These are phyloP conservation scores for Endocarpon pusillum DNA, from an alignment of 495 filamentous ascomycete genomes.

Conservation along the genomic window DNA sequence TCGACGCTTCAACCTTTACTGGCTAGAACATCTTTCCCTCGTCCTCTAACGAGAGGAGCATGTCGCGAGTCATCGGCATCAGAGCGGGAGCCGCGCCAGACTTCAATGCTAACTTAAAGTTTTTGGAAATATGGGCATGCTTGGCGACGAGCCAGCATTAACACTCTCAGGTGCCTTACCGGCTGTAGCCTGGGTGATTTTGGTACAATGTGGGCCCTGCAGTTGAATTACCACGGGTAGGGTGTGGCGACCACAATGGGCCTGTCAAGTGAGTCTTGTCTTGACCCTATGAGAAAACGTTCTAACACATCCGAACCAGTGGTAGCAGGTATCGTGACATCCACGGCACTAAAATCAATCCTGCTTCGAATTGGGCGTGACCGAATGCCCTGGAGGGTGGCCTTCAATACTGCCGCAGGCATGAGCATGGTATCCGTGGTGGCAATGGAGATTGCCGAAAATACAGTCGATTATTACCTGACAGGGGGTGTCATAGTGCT, in stretches of 20 bases:
- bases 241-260: slow-evolving; percentile 25
- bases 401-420: slow-evolving; percentile 25
- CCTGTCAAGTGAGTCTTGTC: slow-evolving; percentile 15
- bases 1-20: too few species aligned
- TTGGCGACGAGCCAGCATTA: slow-evolving; percentile 24
- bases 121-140: slow-evolving; percentile 22
- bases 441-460: slow-evolving; percentile 29
- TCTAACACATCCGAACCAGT: slow-evolving; percentile 12
- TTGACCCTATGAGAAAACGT: not conserved
- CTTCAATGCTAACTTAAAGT: too few species aligned
- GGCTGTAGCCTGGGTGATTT: slow-evolving; percentile 30
- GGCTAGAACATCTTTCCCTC: too few species aligned
- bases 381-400: slow-evolving; percentile 19
- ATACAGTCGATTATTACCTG: slow-evolving; percentile 28
- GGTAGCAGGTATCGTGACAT: slow-evolving; percentile 25
- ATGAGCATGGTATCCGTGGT: slow-evolving; percentile 34
- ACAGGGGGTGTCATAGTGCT: slow-evolving; percentile 26
- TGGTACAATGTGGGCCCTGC: slow-evolving; percentile 20
- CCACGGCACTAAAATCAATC: slow-evolving; percentile 26
- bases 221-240: slow-evolving; percentile 20
- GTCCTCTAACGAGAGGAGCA: too few species aligned
- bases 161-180: slow-evolving; percentile 26
- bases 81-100: too few species aligned
- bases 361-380: slow-evolving; percentile 25
- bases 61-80: too few species aligned